Base-by-base conservation (phyloP, 2,329 filamentous ascomycete species). In the Leptodontidium sp. region DNA sequence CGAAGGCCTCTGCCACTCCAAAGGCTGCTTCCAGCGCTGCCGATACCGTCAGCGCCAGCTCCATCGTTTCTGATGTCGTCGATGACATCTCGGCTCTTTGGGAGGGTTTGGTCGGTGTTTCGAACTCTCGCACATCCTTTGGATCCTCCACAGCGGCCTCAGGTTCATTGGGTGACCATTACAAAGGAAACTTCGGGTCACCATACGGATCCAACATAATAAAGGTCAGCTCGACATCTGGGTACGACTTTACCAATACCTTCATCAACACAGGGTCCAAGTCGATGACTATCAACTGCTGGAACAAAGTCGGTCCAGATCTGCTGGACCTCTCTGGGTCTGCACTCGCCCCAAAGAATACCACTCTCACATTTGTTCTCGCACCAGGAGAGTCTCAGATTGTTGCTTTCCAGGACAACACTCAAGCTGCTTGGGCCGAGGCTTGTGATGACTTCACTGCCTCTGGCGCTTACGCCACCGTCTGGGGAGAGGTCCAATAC, bases 181-280 rank as follows among this genome's bases (percentile, higher is more conserved):
- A n/a, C n/a, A n/a, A n/a, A n/a, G n/a, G n/a, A n/a, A n/a, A n/a
- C n/a, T n/a, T n/a, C n/a, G 77, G 77, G 7, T 26, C 1, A 9
- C 75, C 76, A 67, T 73, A 78, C 15, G 75, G 73, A 32, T 71
- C 73, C n/a, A 78, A 78, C 64, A 69, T 77, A 2, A 76, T 77
- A 26, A 75, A 74, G 64, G 75, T 75, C 21, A 40, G 53, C 21
- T 72, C 74, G 0, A 50, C 66, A 0, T 50, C 59, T 0, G 71
- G 68, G 38, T 70, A 77, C 43, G 57, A 67, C 8, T 78, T 71
- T 70, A 78, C 77, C 24, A 71, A 67, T 45, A 70, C 70, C 4
- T 77, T 75, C 64, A 50, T 65, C 29, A 78, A 78, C 67, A 74
- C 73, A 5, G 66, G 68, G 15, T 64, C 59, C 1, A 47, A 61